These are phyloP conservation scores for Tolypocladium ophioglossoides DNA, from an alignment of 2,329 filamentous ascomycete genomes.

Conservation along the genomic window DNA sequence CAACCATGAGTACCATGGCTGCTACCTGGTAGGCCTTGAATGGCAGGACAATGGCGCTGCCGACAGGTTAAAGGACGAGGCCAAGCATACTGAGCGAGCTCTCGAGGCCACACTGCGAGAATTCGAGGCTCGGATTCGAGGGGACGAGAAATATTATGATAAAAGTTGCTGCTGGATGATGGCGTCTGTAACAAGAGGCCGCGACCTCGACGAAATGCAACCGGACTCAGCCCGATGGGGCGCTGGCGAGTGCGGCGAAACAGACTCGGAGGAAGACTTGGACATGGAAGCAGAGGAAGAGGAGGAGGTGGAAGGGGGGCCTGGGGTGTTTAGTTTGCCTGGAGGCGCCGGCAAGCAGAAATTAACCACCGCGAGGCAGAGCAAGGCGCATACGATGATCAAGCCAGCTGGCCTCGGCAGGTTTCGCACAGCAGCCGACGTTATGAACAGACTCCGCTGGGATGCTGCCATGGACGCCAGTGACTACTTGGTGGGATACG, in stretches of 20 bases:
- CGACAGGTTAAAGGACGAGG: conserved; percentile 26
- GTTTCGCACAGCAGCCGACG: conserved; percentile 46
- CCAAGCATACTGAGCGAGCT: conserved; percentile 28
- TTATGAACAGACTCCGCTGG: conserved; percentile 50
- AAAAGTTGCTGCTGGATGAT: conserved; percentile 37
- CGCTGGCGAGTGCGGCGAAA: conserved; percentile 24
- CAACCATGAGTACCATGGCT: conserved; percentile 42
- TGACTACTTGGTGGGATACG: conserved; percentile 49
- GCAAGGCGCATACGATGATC: not conserved
- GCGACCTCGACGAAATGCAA: conserved; percentile 29
- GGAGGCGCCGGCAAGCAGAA: not conserved
- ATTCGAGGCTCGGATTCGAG: conserved; percentile 37
- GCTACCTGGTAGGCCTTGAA: conserved; percentile 50
- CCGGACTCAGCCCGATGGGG: conserved; percentile 41
- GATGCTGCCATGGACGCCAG: conserved; percentile 39
- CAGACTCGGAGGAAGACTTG: conserved; percentile 31
- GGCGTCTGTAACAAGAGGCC: conserved; percentile 24
- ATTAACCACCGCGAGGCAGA: not conserved
- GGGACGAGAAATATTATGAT: conserved; percentile 38
- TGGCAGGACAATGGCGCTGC: conserved; percentile 14
- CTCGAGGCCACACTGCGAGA: conserved; percentile 33
- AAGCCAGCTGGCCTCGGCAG: conserved; percentile 28
- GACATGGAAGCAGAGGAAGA: conserved; percentile 24
- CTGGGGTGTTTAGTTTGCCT: not conserved
- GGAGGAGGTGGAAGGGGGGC: conserved; percentile 9